A percentile compares a stretch with the other conserved stretches of the same genome.
Conservation (phyloP, 331 rosid species). For the Saraca asoca region DNA sequence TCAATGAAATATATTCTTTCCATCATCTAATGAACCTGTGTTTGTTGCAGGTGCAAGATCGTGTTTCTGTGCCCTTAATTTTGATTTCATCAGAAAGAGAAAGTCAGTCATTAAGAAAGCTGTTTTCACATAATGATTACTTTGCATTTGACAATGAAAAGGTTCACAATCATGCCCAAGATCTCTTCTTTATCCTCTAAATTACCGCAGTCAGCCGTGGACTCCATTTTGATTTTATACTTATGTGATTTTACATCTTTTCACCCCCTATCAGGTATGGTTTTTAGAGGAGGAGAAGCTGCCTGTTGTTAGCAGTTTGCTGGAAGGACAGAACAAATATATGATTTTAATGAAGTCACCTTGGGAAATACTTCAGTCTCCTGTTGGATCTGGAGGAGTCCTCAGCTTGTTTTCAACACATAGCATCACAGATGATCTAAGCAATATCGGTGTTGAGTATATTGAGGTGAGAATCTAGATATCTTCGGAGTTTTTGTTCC, state of each 20-base stretch:
- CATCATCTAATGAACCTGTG: conserved; percentile 34
- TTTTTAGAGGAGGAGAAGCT: conserved; percentile 89
- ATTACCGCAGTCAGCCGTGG: conserved; percentile 7
- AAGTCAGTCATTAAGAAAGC: conserved; percentile 50
- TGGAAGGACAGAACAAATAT: conserved; percentile 55
- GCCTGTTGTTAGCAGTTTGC: conserved; percentile 65
- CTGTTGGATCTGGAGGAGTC: conserved; percentile 85
- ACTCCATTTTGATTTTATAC: neutral
- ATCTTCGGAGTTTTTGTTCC: neutral
- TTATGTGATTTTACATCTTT: conserved; percentile 18
- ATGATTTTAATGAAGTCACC: conserved; percentile 89
- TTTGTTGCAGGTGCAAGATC: conserved; percentile 67
- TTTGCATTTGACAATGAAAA: conserved; percentile 65
- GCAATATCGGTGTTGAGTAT: conserved; percentile 70
- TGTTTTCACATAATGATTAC: conserved; percentile 62
- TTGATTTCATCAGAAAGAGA: conserved; percentile 63
- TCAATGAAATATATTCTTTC: conserved; percentile 5
- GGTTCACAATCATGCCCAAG: conserved; percentile 46
- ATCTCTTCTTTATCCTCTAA: conserved; percentile 31
- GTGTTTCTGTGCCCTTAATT: conserved; percentile 61
- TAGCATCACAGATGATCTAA: conserved; percentile 54
- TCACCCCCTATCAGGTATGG: conserved; percentile 58
- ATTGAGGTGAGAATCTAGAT: conserved; percentile 60
- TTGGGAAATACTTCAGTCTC: conserved; percentile 86
- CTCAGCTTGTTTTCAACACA: conserved; percentile 68